Evolutionary conservation across 179 eudicot species (phyloP).

Genomic region (Silene vulgaris): DNA sequence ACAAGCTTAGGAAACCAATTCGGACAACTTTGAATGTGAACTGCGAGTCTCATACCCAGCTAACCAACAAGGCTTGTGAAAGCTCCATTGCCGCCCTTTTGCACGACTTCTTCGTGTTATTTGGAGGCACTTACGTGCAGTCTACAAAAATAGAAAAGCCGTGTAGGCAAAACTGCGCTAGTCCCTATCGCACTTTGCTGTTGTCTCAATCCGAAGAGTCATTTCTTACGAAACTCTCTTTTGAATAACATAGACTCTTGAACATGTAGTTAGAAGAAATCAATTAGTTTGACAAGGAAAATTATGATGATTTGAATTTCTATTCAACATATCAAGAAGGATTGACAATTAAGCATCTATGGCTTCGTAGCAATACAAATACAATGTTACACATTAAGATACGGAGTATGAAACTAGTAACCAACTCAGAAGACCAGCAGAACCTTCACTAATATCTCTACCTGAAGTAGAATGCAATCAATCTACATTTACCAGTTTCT

Average conservation of each 20-base stretch:
- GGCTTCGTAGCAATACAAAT: neutral
- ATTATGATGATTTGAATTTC: no score
- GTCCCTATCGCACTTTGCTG: neutral
- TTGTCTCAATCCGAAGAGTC: no score
- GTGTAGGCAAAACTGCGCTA: neutral
- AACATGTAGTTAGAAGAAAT: constrained; percentile 18
- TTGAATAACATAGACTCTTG: neutral
- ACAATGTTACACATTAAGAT: neutral
- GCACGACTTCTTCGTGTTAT: constrained; percentile 10
- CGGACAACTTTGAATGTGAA: neutral
- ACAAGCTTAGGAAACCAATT: constrained; percentile 4
- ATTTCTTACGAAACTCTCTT: no score
- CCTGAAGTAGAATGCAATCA: constrained; percentile 21
- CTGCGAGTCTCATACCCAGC: neutral
- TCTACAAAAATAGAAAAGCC: constrained; percentile 6
- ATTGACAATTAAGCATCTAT: neutral
- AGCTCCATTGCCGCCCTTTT: neutral
- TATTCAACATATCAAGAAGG: no score
- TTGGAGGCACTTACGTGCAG: constrained; percentile 10
- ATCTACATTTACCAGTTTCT: constrained; percentile 62
- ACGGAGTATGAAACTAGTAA: neutral
- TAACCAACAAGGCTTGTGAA: constrained; percentile 6
- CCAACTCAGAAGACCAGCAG: neutral
- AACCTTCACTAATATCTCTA: neutral
- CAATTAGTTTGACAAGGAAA: neutral